phyloP scores from a whole-genome alignment of 164 flowering plant genomes.

The Magnolia sinica region DNA sequence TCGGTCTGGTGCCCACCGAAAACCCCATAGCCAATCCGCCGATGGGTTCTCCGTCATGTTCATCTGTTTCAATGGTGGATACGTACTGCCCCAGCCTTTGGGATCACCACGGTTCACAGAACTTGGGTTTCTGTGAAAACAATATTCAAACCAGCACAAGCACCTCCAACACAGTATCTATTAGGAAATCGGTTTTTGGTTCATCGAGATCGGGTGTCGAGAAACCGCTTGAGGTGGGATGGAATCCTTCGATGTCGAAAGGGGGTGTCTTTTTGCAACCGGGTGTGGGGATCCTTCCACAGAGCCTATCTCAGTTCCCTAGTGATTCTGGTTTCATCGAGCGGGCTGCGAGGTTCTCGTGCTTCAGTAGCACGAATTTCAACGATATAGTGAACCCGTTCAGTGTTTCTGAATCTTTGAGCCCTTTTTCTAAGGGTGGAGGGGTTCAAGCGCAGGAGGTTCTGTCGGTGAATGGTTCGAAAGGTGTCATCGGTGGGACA shows the following conservation, averaged over 20 bases:
- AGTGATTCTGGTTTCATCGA: conserved; percentile 86
- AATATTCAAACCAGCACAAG: conserved; percentile 33
- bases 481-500: conserved; percentile 19
- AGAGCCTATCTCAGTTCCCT: conserved; percentile 67
- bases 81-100: conserved; percentile 46
- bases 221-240: conserved; percentile 32
- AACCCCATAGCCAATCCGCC: conserved; percentile 31
- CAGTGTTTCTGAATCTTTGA: conserved; percentile 32
- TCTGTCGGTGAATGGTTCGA: conserved; percentile 22
- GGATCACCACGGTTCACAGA: conserved; percentile 41
- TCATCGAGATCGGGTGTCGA: conserved; percentile 25
- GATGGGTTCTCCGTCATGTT: conserved; percentile 40
- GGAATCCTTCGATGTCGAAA: conserved; percentile 53
- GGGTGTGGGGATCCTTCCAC: conserved; percentile 52
- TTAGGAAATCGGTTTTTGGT: conserved; percentile 32
- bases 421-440: conserved; percentile 36
- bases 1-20: conserved; percentile 33
- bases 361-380: conserved; percentile 68
- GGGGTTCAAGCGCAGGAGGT: conserved; percentile 40
- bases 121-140: conserved; percentile 39
- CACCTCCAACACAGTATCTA: conserved; percentile 24
- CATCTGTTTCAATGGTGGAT: conserved; percentile 57
- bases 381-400: conserved; percentile 55
- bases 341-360: conserved; percentile 85
- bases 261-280: conserved; percentile 45